These are phyloP conservation scores for Linnemannia exigua DNA, from an alignment of 192 early-diverging fungal species.

Conservation along the genomic window DNA sequence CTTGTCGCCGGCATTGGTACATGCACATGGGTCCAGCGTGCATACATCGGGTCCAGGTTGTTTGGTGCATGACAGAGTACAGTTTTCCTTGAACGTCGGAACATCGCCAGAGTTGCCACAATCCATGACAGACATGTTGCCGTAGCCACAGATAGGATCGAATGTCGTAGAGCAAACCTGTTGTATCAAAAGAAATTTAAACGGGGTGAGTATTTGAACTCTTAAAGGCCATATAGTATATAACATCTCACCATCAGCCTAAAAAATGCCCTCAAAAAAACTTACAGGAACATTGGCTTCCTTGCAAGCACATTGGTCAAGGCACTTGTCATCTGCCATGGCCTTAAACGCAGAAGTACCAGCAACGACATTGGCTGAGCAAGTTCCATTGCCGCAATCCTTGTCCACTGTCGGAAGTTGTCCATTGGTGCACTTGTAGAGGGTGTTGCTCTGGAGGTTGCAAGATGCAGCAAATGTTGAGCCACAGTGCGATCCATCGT, in stretches of 20 bases:
- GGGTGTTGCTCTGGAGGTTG: not conserved
- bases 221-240: too few relatives aligned
- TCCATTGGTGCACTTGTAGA: not conserved
- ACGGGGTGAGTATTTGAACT: too few relatives aligned
- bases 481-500: not conserved
- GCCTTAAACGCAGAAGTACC: not conserved
- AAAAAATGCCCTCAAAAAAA: too few relatives aligned
- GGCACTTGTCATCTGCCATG: not conserved
- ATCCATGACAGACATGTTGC: not conserved
- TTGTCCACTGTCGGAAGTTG: not conserved
- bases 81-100: too few relatives aligned
- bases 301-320: not conserved
- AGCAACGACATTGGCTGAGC: not conserved
- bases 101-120: not conserved
- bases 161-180: too few relatives aligned
- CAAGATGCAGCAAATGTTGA: not conserved
- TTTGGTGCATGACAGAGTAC: not conserved
- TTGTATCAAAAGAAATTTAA: too few relatives aligned
- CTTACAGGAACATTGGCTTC: not conserved
- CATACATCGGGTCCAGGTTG: too few relatives aligned
- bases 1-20: not conserved
- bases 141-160: too few relatives aligned
- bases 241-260: too few relatives aligned
- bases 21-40: not conserved
- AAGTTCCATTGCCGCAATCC: conserved; percentile 1